phyloP scores from a whole-genome alignment of 2,329 filamentous ascomycete species.

The Arthrobotrys iridis region DNA sequence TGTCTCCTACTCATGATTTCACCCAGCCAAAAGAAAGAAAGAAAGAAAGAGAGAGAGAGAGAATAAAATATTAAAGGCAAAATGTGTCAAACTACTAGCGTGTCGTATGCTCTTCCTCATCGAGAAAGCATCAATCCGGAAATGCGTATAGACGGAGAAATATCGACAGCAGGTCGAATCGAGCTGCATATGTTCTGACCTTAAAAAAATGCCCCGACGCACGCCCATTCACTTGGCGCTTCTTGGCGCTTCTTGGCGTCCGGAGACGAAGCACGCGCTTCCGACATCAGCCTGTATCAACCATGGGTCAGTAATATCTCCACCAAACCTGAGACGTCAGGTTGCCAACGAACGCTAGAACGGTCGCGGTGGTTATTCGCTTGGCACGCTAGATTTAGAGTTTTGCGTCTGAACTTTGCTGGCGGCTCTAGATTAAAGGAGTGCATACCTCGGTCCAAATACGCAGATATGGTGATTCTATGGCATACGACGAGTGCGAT shows the following conservation, averaged over 20 bases:
- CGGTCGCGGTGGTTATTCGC: constrained; percentile 3
- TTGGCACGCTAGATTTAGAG: neutral
- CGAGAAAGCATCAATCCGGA: too few species aligned
- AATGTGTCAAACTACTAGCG: too few species aligned
- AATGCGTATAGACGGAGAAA: constrained; percentile 7
- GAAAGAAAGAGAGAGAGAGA: too few species aligned
- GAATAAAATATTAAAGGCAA: too few species aligned
- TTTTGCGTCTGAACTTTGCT: neutral
- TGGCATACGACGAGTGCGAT: neutral
- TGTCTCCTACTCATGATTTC: too few species aligned
- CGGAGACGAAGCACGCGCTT: constrained; percentile 46
- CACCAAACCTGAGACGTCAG: constrained; percentile 37
- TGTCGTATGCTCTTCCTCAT: too few species aligned
- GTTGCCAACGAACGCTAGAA: too few species aligned
- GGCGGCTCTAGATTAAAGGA: constrained; percentile 7
- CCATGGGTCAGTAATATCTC: constrained; percentile 20
- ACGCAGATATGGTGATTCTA: neutral
- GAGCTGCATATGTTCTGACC: neutral
- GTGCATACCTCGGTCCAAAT: neutral
- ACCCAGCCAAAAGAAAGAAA: too few species aligned
- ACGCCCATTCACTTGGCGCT: too few species aligned
- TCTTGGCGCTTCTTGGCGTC: constrained; percentile 38
- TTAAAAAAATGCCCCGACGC: constrained; percentile 1
- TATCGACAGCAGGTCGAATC: constrained; percentile 1
- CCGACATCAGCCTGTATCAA: constrained; percentile 24